Conservation (phyloP, 2,329 filamentous ascomycete species). For the Botryotinia globosa region DNA sequence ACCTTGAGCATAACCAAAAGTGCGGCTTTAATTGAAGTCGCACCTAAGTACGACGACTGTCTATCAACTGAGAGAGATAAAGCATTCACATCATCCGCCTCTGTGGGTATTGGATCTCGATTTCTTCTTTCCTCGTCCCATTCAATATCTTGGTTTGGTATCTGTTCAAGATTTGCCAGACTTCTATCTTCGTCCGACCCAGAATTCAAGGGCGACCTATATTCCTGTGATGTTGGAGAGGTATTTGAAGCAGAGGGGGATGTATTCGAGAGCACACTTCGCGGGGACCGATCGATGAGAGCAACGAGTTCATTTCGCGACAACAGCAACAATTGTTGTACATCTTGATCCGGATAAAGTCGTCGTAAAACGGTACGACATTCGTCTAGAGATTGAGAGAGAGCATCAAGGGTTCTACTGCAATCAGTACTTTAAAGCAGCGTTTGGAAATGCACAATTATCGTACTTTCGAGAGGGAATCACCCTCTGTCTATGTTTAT, state of each 20-base stretch:
- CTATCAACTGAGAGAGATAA: constrained; percentile 58
- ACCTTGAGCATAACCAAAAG: constrained; percentile 63
- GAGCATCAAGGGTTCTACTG: constrained; percentile 55
- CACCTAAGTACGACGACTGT: constrained; percentile 65
- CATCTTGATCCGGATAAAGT: constrained; percentile 58
- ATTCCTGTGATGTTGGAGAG: constrained; percentile 48
- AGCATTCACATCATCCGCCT: constrained; percentile 70
- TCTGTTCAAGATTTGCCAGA: constrained; percentile 60
- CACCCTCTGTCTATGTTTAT: constrained; percentile 73
- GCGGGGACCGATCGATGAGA: constrained; percentile 49
- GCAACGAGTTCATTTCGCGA: constrained; percentile 59
- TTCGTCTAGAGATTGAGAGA: constrained; percentile 64
- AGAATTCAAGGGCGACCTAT: constrained; percentile 49
- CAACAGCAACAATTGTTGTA: constrained; percentile 51
- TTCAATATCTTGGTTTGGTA: constrained; percentile 61
- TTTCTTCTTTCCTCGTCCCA: constrained; percentile 63
- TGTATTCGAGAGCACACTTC: constrained; percentile 40
- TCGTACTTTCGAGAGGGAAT: constrained; percentile 74
- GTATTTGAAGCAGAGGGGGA: constrained; percentile 55
- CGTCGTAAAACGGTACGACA: constrained; percentile 61
- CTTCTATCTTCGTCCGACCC: constrained; percentile 47
- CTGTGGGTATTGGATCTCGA: constrained; percentile 55
- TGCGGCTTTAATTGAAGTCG: constrained; percentile 72
- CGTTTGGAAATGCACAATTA: constrained; percentile 18
- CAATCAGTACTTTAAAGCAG: constrained; percentile 28